A percentile compares a stretch with the other conserved stretches of the same genome.
phyloP scores from a whole-genome alignment of 441 rosid species.

The Erysimum pusillum region DNA sequence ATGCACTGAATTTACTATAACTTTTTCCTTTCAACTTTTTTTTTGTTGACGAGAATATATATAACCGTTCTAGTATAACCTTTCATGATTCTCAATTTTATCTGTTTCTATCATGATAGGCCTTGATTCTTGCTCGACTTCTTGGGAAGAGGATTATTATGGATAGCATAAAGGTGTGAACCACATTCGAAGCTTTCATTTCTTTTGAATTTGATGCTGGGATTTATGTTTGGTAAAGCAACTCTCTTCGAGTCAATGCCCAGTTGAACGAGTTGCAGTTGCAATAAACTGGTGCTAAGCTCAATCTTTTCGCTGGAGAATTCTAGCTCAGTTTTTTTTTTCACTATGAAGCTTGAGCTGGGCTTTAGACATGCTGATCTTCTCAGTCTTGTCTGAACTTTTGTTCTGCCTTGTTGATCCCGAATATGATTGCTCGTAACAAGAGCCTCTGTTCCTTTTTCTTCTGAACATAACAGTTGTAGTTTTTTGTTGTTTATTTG shows the following conservation, averaged over 20 bases:
- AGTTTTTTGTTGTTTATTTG: constrained; percentile 40
- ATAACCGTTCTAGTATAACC: not conserved
- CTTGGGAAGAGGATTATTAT: constrained; percentile 75
- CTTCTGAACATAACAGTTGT: constrained; percentile 21
- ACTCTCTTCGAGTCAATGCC: constrained; percentile 1
- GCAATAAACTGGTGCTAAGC: no score
- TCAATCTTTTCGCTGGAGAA: constrained; percentile 2
- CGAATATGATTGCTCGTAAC: not conserved
- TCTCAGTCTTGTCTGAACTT: not conserved
- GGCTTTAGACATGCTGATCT: constrained; percentile 15
- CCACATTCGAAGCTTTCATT: constrained; percentile 1
- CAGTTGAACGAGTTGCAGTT: not conserved
- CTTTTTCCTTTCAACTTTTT: constrained; percentile 15
- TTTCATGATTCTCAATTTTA: constrained; percentile 10
- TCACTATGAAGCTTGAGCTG: not conserved
- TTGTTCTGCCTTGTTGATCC: not conserved
- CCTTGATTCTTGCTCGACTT: constrained; percentile 88
- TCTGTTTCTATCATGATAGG: constrained; percentile 56
- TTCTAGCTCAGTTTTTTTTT: not conserved
- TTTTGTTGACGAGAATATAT: not conserved
- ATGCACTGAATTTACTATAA: not conserved
- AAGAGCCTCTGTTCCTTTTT: constrained; percentile 8
- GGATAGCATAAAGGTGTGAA: constrained; percentile 79
- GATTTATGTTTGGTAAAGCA: constrained; percentile 8
- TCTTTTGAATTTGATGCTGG: not conserved